Evolutionary conservation across 2,329 filamentous ascomycete species (phyloP), one percentile per base, ranked within the genome.

Genomic region (Cytospora piceicola): DNA sequence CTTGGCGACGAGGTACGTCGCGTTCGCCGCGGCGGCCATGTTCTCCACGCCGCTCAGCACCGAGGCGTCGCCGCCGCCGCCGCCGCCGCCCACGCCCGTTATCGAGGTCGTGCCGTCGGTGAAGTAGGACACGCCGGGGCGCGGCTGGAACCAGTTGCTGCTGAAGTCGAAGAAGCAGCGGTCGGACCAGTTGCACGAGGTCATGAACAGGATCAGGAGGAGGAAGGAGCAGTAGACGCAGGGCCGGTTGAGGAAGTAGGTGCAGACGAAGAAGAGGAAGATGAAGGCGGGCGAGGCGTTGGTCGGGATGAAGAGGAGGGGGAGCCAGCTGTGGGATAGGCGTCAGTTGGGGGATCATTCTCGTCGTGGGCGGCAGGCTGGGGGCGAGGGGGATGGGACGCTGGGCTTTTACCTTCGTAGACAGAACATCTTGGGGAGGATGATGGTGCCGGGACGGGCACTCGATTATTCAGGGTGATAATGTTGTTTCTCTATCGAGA

Each of bases 221-320:
- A 99, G 90, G 68, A 97, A 89, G 68, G 93, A 97, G 86, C 95
- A 99, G 85, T 99, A 99, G 72, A 97, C 90, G 82, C 95, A 99
- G 62, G 95, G 95, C 63, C 94, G 90, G 80, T 97, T 96, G 73
- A 99, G 89, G 79, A 96, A 92, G 83, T 97, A 98, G 70, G 94
- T 97, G 77, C 94, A 93, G 70, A 93, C 85, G 81, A 99, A 90
- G 83, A 95, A 93, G 79, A 93, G 86, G 80, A 94, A 87, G 76
- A 95, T 92, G 81, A 94, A 94, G 73, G 91, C 85, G 30, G 92
- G 92, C 65, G 91, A 93, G 71, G 92, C 90, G 77, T 94, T 93
- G 67, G 92, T 92, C 61, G 92, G 92, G 72, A 95, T 93, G 79
- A 95, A 94, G 76, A 95, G 91, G 72, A 95, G 88, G 34, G 92